Evolutionary conservation across 2,329 filamentous ascomycete species (phyloP).

Genomic region (Pestalotiopsis fici): DNA sequence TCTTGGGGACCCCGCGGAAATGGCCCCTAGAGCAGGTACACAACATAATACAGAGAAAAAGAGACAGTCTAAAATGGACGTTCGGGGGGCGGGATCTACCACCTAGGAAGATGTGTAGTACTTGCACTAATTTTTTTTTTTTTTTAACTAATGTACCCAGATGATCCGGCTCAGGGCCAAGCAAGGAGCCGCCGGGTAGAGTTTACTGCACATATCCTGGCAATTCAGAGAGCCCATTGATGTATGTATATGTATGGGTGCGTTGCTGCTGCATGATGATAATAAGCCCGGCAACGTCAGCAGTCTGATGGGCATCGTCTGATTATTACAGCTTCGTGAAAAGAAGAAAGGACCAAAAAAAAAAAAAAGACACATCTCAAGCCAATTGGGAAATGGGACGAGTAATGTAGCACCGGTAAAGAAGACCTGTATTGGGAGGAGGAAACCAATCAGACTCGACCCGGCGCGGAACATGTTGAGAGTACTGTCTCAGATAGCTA

Average conservation of each 20-base stretch:
- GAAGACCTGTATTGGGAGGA: too few species aligned
- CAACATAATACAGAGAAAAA: too few species aligned
- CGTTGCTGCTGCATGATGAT: neutral
- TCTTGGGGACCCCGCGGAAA: too few species aligned
- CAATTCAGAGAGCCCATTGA: neutral
- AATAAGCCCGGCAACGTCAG: neutral
- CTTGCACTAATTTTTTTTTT: neutral
- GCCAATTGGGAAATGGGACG: too few species aligned
- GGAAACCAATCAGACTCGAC: too few species aligned
- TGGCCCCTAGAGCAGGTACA: too few species aligned
- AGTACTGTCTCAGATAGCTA: too few species aligned
- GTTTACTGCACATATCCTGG: neutral
- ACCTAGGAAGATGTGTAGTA: neutral
- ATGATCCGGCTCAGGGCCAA: neutral
- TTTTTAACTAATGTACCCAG: neutral
- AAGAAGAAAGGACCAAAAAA: neutral
- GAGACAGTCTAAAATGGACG: too few species aligned
- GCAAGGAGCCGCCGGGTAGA: neutral
- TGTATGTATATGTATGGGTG: neutral
- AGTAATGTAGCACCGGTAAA: too few species aligned
- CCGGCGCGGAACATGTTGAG: too few species aligned
- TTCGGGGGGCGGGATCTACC: neutral
- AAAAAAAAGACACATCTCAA: neutral
- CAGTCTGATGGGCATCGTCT: neutral
- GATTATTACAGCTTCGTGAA: neutral